A percentile compares a stretch with the other conserved stretches of the same genome.
Evolutionary conservation across 768 basidiomycete species (phyloP).

Genomic region (Serpula lacrymans): DNA sequence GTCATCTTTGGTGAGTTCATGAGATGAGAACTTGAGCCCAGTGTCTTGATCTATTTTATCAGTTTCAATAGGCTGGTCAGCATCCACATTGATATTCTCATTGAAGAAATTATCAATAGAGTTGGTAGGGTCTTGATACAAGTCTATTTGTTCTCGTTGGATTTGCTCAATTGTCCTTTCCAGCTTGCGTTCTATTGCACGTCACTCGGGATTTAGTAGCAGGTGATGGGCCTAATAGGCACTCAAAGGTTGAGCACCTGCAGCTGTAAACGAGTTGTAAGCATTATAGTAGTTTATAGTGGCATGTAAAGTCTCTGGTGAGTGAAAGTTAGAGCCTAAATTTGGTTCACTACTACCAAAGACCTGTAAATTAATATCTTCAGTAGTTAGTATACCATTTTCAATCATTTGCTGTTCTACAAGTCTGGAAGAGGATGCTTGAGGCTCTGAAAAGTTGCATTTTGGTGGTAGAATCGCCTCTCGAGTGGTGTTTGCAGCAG

Average conservation of each 20-base stretch:
- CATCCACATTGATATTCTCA: too few species aligned
- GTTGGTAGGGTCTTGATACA: too few species aligned
- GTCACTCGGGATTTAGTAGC: constrained; percentile 1
- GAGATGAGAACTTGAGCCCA: too few species aligned
- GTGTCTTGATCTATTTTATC: too few species aligned
- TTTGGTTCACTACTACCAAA: constrained; percentile 3
- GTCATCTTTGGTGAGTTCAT: too few species aligned
- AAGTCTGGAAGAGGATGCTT: neutral
- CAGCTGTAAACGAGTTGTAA: neutral
- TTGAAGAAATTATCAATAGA: too few species aligned
- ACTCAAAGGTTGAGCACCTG: constrained; percentile 1
- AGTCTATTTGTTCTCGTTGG: too few species aligned
- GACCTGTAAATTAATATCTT: constrained; percentile 5
- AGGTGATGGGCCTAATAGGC: neutral
- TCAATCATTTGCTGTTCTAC: constrained; percentile 8
- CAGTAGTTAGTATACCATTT: neutral
- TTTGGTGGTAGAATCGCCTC: neutral
- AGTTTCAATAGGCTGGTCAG: too few species aligned
- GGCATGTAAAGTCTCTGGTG: constrained; percentile 1
- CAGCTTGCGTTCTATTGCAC: neutral
- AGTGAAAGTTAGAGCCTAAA: constrained; percentile 6
- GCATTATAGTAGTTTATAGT: constrained; percentile 1
- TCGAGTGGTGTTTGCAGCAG: neutral
- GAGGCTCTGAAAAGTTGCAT: neutral
- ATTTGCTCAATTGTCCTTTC: too few species aligned